Conservation (phyloP, 331 rosid genomes). For the Quercus phellos region DNA sequence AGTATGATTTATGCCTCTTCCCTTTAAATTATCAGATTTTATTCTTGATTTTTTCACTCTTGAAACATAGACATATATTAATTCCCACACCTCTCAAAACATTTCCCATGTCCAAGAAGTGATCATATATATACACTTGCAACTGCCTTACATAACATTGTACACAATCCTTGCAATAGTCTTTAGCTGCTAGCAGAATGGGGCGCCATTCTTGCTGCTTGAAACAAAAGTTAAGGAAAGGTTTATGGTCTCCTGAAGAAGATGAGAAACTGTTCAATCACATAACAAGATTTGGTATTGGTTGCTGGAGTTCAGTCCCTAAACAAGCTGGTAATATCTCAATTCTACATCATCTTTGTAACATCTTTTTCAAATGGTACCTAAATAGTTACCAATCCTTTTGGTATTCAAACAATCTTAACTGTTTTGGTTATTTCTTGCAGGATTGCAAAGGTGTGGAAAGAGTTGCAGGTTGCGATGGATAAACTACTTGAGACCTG, state of each 20-base stretch:
- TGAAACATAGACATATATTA: conserved; percentile 35
- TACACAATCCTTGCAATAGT: not conserved
- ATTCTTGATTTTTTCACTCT: conserved; percentile 28
- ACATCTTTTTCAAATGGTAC: not conserved
- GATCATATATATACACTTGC: conserved; percentile 1
- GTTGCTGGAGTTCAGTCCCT: conserved; percentile 98
- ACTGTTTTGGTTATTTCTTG: not conserved
- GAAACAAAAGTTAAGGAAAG: conserved; percentile 88
- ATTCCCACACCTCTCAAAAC: conserved; percentile 7
- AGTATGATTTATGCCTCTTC: conserved; percentile 53
- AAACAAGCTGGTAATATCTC: conserved; percentile 70
- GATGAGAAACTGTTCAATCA: conserved; percentile 90
- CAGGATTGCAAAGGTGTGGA: conserved; percentile 92
- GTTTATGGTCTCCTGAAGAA: conserved; percentile 98
- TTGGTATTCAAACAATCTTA: not conserved
- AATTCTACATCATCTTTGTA: not conserved
- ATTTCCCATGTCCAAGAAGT: conserved; percentile 1
- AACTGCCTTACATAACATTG: conserved; percentile 20
- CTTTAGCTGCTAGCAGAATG: conserved; percentile 26
- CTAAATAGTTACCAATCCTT: not conserved
- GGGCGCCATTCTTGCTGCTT: conserved; percentile 88
- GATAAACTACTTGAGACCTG: conserved; percentile 91
- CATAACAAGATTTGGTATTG: conserved; percentile 83
- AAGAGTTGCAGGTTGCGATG: conserved; percentile 91
- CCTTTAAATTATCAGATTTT: conserved; percentile 50